Evolutionary conservation across 1,284 basidiomycete genomes (phyloP), one percentile per base, ranked within the genome.

Genomic region (Ustilago curta): DNA sequence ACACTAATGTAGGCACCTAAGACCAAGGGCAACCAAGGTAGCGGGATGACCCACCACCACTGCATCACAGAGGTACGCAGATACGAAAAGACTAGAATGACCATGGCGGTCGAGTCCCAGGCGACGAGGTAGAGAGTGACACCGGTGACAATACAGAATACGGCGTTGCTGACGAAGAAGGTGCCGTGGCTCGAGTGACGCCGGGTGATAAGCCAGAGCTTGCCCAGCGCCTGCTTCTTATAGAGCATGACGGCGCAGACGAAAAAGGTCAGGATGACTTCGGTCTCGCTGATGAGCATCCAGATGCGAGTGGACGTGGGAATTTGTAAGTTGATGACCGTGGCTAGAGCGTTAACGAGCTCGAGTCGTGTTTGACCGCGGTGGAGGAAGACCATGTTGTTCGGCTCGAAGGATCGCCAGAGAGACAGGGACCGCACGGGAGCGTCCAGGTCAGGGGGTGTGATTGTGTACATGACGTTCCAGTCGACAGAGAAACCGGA

Each of bases 11-110:
- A 69, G 3, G 59, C 56, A 8, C 60, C 43, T 2, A 43, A 12
- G 7, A 58, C 53, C 3, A 70, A 29, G 4, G 68, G 57, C 35
- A 49, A 16, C 61, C 64, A 73, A 6, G 70, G 70, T 8, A 59
- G 25, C n/a, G 70, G 70, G n/a, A 64, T 42, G 16, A 68, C 18
- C 64, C 70, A 73, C 48, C 43, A 52, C 60, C 60, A 68, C n/a
- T 56, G 39, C 19, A 66, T 29, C 7, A 27, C 12, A 5, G 47
- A 27, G 0, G 23, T 9, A 8, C 45, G 19, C 8, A 43, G 29
- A 35, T 37, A 63, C 6, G 50, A 45, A n/a, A 57, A 51, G 3
- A 14, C 23, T 3, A 37, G 31, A 2, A 55, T 23, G 7, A 29
- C 31, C 14, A 63, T 18, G 9, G 57, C 55, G 8, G 19, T 14